Percentiles rank a stretch among this genome's conserved stretches.
Conservation (phyloP, 2,329 filamentous ascomycete genomes). For the Dactylonectria estremocensis region DNA sequence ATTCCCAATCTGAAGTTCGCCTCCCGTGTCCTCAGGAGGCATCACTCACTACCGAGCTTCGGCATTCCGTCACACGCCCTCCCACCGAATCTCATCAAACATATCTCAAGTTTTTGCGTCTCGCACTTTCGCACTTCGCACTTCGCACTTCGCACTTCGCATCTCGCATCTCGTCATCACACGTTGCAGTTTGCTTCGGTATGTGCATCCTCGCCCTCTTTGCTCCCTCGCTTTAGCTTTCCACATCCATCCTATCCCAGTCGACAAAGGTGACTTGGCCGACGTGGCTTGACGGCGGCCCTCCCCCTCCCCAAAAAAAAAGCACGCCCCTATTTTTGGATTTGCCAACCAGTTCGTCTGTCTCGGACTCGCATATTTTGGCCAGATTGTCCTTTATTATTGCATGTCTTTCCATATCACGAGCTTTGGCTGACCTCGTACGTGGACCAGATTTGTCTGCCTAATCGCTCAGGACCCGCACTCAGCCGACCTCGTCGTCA, state of each 20-base stretch:
- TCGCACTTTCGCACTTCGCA: not conserved
- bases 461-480: slow-evolving; percentile 25
- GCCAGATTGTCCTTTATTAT: slow-evolving; percentile 46
- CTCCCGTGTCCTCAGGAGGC: slow-evolving; percentile 17
- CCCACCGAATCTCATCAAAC: not conserved
- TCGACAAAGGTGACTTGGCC: not conserved
- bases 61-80: not conserved
- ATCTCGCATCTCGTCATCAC: not conserved
- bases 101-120: not conserved
- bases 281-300: slow-evolving; percentile 13
- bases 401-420: not conserved
- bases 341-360: slow-evolving; percentile 21
- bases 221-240: slow-evolving; percentile 2
- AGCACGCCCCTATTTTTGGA: slow-evolving; percentile 24
- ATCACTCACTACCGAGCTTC: not conserved
- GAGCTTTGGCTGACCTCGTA: slow-evolving; percentile 22
- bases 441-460: slow-evolving; percentile 25
- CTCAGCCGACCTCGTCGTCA: slow-evolving; percentile 39
- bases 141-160: not conserved
- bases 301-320: slow-evolving; percentile 6
- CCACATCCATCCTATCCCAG: not conserved
- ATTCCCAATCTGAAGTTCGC: slow-evolving; percentile 15
- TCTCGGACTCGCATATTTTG: slow-evolving; percentile 25
- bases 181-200: not conserved
- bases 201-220: slow-evolving; percentile 6